Conservation (phyloP, 352 stramenopile genomes). For the Pythium apleroticum region DNA sequence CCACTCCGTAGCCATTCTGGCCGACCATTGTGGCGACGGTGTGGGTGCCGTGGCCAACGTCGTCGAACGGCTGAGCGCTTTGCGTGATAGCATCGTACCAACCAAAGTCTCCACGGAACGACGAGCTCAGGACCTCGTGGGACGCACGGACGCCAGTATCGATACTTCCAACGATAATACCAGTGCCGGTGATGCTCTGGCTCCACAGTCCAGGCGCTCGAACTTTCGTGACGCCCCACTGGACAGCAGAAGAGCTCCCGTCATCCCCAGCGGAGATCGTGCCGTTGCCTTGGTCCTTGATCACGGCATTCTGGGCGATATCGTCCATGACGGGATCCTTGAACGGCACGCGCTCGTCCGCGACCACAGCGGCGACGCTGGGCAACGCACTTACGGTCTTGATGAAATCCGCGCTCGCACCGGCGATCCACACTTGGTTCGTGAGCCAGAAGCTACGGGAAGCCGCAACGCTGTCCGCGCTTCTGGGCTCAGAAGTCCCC, state of each 20-base stretch:
- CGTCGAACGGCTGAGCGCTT: slow-evolving; percentile 26
- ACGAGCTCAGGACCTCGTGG: slow-evolving; percentile 19
- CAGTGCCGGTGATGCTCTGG: slow-evolving; percentile 24
- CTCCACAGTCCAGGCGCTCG: slow-evolving; percentile 25
- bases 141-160: slow-evolving; percentile 35
- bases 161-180: slow-evolving; percentile 33
- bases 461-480: background rate
- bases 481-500: background rate
- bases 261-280: slow-evolving; percentile 10
- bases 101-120: slow-evolving; percentile 17
- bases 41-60: slow-evolving; percentile 37
- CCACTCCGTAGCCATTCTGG: slow-evolving; percentile 30
- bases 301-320: slow-evolving; percentile 7
- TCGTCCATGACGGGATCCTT: slow-evolving; percentile 14
- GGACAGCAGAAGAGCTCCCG: background rate
- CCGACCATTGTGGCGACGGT: slow-evolving; percentile 35
- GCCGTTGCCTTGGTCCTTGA: slow-evolving; percentile 7
- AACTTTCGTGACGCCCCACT: slow-evolving; percentile 32
- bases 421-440: slow-evolving; percentile 28
- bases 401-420: slow-evolving; percentile 16
- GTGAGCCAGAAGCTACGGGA: slow-evolving; percentile 26
- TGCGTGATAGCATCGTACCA: slow-evolving; percentile 34
- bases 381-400: slow-evolving; percentile 15
- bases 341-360: slow-evolving; percentile 17
- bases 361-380: slow-evolving; percentile 8